phyloP scores from a whole-genome alignment of 2,329 filamentous ascomycete genomes.

The Diaporthe helianthi region DNA sequence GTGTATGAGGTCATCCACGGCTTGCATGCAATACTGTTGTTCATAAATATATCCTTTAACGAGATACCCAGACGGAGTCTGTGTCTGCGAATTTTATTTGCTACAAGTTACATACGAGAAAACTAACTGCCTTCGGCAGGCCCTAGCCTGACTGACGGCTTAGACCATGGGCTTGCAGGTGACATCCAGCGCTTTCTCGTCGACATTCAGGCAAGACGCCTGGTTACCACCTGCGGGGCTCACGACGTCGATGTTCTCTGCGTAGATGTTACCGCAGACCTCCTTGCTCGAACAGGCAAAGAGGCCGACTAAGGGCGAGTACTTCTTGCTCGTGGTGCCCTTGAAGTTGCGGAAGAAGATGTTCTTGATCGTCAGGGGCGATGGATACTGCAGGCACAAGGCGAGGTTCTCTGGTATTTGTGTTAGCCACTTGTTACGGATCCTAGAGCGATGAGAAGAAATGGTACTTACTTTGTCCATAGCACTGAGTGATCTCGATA shows the following conservation, averaged over 20 bases:
- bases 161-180: constrained; percentile 35
- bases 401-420: constrained; percentile 54
- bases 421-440: too few relatives aligned
- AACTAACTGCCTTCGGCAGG: neutral
- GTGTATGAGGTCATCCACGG: neutral
- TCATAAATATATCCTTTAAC: neutral
- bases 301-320: constrained; percentile 39
- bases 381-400: constrained; percentile 65
- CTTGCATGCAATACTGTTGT: neutral
- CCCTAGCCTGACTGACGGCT: neutral
- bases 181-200: constrained; percentile 37
- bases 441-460: too few relatives aligned
- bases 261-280: constrained; percentile 38
- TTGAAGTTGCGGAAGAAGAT: constrained; percentile 60
- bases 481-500: constrained; percentile 58
- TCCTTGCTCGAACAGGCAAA: constrained; percentile 40
- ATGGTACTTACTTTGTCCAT: constrained; percentile 48
- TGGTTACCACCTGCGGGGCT: constrained; percentile 38
- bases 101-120: constrained; percentile 19
- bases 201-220: constrained; percentile 41
- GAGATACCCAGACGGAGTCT: neutral
- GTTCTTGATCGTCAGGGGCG: constrained; percentile 59
- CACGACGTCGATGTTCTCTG: constrained; percentile 38
- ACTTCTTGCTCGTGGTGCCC: constrained; percentile 50
- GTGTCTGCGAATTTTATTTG: neutral